A percentile compares a stretch with the other conserved stretches of the same genome.
Evolutionary conservation across 2,329 filamentous ascomycete species (phyloP).

Genomic region (Phaeosphaeria sp.): DNA sequence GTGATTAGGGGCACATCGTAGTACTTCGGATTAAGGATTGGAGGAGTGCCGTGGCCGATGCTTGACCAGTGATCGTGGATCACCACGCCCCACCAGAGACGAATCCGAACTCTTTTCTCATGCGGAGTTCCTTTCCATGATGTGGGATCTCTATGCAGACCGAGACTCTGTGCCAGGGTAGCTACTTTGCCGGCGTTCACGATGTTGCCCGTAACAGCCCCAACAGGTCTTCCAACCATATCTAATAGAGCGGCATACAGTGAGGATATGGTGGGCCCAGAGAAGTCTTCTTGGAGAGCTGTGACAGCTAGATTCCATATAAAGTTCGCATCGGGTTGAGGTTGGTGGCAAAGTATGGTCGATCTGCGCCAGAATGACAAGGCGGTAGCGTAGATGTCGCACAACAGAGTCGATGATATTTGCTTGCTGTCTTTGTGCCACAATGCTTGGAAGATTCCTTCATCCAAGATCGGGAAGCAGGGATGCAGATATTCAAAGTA

Average conservation of each 20-base stretch:
- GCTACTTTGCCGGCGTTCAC: slow-evolving; percentile 26
- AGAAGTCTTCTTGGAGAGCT: slow-evolving; percentile 28
- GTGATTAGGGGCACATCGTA: slow-evolving; percentile 21
- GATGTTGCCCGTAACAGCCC: slow-evolving; percentile 25
- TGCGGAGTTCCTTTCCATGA: slow-evolving; percentile 17
- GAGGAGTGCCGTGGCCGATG: slow-evolving; percentile 27
- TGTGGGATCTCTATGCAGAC: slow-evolving; percentile 23
- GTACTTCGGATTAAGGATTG: slow-evolving; percentile 17
- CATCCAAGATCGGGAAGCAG: slow-evolving; percentile 28
- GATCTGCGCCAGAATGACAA: slow-evolving; percentile 20
- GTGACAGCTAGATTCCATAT: slow-evolving; percentile 25
- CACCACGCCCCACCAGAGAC: slow-evolving; percentile 29
- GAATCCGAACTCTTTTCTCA: slow-evolving; percentile 25
- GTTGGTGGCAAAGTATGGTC: slow-evolving; percentile 7
- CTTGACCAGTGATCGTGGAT: slow-evolving; percentile 33
- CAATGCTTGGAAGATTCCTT: slow-evolving; percentile 17
- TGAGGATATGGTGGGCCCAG: slow-evolving; percentile 27
- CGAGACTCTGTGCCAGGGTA: slow-evolving; percentile 27
- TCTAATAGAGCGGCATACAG: slow-evolving; percentile 24
- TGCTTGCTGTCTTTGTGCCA: slow-evolving; percentile 17
- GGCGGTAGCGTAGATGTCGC: slow-evolving; percentile 26
- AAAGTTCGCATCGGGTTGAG: slow-evolving; percentile 21
- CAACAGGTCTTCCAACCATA: slow-evolving; percentile 25
- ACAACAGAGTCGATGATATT: slow-evolving; percentile 24
- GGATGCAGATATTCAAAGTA: slow-evolving; percentile 25